Conservation (phyloP, 306 rosid species). For the Oxytropis ochrocephala region DNA sequence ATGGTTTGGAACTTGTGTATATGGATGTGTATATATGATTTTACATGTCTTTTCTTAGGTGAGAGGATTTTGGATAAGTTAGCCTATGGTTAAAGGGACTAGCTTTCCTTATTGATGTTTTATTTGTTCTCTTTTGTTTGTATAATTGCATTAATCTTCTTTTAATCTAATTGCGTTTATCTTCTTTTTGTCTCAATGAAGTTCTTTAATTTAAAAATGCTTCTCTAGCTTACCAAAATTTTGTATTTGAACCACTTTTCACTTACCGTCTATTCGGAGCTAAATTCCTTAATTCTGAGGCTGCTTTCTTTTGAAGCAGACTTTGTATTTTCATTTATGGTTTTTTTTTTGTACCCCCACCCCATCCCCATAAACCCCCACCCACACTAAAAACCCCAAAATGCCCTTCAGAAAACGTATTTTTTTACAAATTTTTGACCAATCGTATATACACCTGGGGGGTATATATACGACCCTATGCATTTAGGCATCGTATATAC, state of each 20-base stretch:
- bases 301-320: background rate
- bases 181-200: background rate
- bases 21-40: no score
- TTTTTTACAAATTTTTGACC: no score
- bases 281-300: background rate
- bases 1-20: background rate
- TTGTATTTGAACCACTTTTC: background rate
- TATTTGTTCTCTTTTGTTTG: background rate
- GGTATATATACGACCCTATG: no score
- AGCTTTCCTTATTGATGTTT: background rate
- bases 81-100: background rate
- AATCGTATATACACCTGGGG: no score
- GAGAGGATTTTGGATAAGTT: background rate
- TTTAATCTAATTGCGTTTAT: background rate
- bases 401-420: no score
- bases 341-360: no score
- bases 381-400: no score
- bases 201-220: background rate
- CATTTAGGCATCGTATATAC: no score
- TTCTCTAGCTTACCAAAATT: background rate
- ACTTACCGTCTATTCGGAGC: background rate
- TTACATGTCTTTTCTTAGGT: no score
- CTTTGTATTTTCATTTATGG: background rate
- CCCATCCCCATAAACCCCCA: no score
- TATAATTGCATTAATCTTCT: background rate